Conservation (phyloP, 306 rosid species). For the Abrus precatorius region DNA sequence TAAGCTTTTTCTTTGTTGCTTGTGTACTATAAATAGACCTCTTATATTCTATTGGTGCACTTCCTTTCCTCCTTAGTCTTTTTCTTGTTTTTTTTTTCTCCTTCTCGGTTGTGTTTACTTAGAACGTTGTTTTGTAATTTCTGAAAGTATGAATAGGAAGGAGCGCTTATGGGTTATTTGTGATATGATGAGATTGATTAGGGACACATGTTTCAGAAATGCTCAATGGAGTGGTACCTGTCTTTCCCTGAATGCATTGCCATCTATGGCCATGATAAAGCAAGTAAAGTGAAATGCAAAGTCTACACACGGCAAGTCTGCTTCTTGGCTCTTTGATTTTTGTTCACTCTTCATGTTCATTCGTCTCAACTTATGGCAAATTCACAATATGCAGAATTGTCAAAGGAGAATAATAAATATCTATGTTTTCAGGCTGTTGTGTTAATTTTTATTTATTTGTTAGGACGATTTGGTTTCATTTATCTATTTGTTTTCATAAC, state of each 20-base stretch:
- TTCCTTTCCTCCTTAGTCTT: neutral
- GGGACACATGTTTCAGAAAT: neutral
- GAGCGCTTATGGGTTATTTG: neutral
- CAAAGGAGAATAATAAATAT: neutral
- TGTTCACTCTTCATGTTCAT: neutral
- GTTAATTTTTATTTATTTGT: neutral
- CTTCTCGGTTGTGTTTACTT: neutral
- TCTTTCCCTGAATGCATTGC: neutral
- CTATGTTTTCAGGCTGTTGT: neutral
- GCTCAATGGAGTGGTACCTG: neutral
- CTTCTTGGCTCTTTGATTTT: slow-evolving; percentile 34
- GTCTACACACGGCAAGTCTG: slow-evolving; percentile 30
- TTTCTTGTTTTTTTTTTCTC: neutral
- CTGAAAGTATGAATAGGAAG: slow-evolving; percentile 5
- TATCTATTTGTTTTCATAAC: neutral
- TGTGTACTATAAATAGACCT: slow-evolving; percentile 10
- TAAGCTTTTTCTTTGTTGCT: neutral
- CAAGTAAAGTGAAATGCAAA: neutral
- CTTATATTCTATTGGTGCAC: neutral
- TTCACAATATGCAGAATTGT: neutral
- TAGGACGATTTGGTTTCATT: neutral
- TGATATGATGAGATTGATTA: neutral
- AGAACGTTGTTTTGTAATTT: neutral
- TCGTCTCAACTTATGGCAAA: neutral
- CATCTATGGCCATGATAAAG: neutral